Evolutionary conservation across 2,329 filamentous ascomycete species (phyloP), one percentile per base, ranked within the genome.

Genomic region (Ascomycota sp.): DNA sequence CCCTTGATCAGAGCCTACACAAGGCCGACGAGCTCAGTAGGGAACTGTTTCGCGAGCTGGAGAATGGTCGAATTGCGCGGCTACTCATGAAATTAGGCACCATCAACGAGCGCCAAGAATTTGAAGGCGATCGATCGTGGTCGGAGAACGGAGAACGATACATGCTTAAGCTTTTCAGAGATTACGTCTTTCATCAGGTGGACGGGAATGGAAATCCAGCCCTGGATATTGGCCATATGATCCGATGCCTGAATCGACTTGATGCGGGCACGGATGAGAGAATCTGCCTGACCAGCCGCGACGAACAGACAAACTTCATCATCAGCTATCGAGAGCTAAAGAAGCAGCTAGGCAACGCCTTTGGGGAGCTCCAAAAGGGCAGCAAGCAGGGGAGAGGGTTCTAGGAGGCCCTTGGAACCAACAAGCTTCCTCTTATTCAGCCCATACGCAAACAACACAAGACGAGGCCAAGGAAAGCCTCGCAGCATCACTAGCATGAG

Each of bases 141-240:
- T 80, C 82, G 5, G 86, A 95, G 52, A 89, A 79, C 32, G 86
- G 86, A 24, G 82, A 92, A 46, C 72, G 84, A 25, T 95, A 92
- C 51, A 78, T 81, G 49, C 63, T 98, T 41, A 93, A 92, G 56
- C 66, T 98, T 7, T 95, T 95, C 61, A 72, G 89, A 33, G 89
- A 98, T 55, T 95, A 91, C 46, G 81, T 93, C 29, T 98, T 95
- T 56, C 89, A 98, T 52, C 84, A 92, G 47, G 83, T 93, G 9
- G 83, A 95, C 50, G 67, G 70, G 25, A 72, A 81, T 37, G 83
- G 82, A 10, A 76, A 79, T 35, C 78, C 89, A 0, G 76, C 84
- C 2, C 63, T 92, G 6, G 80, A 93, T 48, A 61, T 93, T 37
- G 86, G 78, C 3, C 84, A 95, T 56, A 81, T 95, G 41, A 54